These are phyloP conservation scores for Magnaporthiopsis rhizophila DNA, from an alignment of 2,329 filamentous ascomycete species.

Conservation along the genomic window DNA sequence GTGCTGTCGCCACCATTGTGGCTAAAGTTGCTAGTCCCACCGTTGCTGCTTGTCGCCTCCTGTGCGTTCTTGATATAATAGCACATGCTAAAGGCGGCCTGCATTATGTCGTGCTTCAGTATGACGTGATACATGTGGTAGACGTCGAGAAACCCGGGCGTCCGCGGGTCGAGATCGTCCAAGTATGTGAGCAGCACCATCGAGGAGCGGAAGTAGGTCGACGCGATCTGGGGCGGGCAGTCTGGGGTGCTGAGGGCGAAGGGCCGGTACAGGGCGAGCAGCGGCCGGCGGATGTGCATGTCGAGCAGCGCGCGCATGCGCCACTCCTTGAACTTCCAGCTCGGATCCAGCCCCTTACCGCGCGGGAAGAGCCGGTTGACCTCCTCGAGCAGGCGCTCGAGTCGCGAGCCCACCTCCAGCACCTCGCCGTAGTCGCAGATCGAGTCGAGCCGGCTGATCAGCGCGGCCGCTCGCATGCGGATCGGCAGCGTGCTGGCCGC, in stretches of 20 bases:
- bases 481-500: slow-evolving; percentile 40
- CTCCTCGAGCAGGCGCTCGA: slow-evolving; percentile 46
- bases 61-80: slow-evolving; percentile 39
- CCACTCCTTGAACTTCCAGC: slow-evolving; percentile 43
- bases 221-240: slow-evolving; percentile 41
- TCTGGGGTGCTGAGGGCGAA: slow-evolving; percentile 44
- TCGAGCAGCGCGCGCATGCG: slow-evolving; percentile 42
- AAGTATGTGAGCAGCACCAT: slow-evolving; percentile 48
- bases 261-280: slow-evolving; percentile 46
- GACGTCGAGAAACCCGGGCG: slow-evolving; percentile 37
- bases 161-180: slow-evolving; percentile 42
- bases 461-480: slow-evolving; percentile 40
- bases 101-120: slow-evolving; percentile 45
- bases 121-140: slow-evolving; percentile 45
- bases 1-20: background rate
- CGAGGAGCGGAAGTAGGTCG: slow-evolving; percentile 44
- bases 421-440: slow-evolving; percentile 46
- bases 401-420: slow-evolving; percentile 42
- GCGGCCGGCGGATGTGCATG: slow-evolving; percentile 44
- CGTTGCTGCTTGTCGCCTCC: slow-evolving; percentile 12
- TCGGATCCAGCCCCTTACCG: slow-evolving; percentile 31
- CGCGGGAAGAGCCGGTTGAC: slow-evolving; percentile 45
- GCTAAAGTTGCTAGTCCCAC: background rate
- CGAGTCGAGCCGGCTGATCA: slow-evolving; percentile 43
- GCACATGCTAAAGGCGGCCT: slow-evolving; percentile 47